Percentiles rank a stretch among this genome's conserved stretches.
Evolutionary conservation across 495 filamentous ascomycete genomes (phyloP).

Genomic region (Tuber magnatum): DNA sequence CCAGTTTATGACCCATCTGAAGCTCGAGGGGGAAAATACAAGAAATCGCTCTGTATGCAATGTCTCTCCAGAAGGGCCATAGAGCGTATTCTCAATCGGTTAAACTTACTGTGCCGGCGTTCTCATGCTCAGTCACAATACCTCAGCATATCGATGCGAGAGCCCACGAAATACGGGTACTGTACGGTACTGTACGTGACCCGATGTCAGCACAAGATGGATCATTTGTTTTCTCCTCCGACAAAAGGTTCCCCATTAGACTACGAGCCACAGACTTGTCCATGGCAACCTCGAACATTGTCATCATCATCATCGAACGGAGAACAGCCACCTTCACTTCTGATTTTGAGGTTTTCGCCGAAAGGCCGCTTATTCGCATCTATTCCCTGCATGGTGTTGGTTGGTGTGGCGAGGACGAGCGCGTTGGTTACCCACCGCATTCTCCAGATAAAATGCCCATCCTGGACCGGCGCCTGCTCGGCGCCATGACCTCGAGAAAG

Average conservation of each 20-base stretch:
- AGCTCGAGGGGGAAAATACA: neutral
- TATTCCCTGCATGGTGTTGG: neutral
- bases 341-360: neutral
- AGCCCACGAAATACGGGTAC: too few species aligned
- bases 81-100: neutral
- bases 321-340: neutral
- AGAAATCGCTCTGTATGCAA: neutral
- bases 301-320: neutral
- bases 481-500: too few species aligned
- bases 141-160: too few species aligned
- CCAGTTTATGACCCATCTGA: neutral
- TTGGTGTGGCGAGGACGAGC: neutral
- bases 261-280: too few species aligned
- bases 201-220: too few species aligned
- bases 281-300: neutral
- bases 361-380: neutral
- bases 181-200: too few species aligned
- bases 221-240: too few species aligned
- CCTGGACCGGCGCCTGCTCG: too few species aligned
- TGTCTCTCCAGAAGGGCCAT: neutral
- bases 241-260: too few species aligned
- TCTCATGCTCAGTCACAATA: too few species aligned
- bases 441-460: too few species aligned
- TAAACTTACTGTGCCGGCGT: neutral
- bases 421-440: neutral